These are phyloP conservation scores for Straminergon stramineum DNA, from an alignment of 225 moss, liverwort and hornwort genomes.

Conservation along the genomic window DNA sequence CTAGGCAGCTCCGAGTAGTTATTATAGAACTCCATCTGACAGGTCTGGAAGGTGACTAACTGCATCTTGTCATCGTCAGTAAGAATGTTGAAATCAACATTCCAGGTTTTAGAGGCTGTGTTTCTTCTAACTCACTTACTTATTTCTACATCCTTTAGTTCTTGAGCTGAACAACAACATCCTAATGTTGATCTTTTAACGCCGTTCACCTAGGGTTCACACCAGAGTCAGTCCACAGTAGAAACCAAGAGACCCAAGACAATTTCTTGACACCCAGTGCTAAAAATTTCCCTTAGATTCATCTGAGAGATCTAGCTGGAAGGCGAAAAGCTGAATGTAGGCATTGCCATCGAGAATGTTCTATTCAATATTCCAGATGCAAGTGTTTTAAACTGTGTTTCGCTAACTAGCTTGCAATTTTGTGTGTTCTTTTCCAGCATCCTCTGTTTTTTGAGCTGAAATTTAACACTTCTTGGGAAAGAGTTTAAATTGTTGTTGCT, in stretches of 20 bases:
- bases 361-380: neutral
- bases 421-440: too few species aligned
- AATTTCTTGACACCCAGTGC: neutral
- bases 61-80: neutral
- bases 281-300: too few species aligned
- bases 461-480: neutral
- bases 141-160: neutral
- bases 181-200: neutral
- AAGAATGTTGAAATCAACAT: neutral
- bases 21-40: too few species aligned
- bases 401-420: neutral
- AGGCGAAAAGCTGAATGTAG: neutral
- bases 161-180: neutral
- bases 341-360: neutral
- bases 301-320: neutral
- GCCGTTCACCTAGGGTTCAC: neutral
- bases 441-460: neutral
- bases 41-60: neutral
- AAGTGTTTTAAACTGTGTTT: neutral
- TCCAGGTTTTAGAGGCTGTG: neutral
- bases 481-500: neutral
- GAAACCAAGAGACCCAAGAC: neutral
- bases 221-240: neutral
- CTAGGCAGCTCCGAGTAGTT: neutral
- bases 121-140: neutral